A percentile compares a stretch with the other conserved stretches of the same genome.
phyloP scores from a whole-genome alignment of 257 asterid genomes.

The Cynanchum wilfordii region DNA sequence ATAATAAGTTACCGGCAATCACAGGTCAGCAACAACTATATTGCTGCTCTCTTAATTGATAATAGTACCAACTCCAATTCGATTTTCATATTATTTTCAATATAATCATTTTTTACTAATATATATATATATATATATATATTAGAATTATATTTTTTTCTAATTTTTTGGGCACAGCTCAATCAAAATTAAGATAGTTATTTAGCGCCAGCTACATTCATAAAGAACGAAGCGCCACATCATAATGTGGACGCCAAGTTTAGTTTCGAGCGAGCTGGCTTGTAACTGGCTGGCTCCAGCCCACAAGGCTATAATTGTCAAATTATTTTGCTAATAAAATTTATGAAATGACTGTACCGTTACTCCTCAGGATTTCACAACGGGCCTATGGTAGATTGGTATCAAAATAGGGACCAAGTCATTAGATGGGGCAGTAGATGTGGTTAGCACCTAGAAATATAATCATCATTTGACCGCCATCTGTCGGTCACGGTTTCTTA shows the following conservation, averaged over 20 bases:
- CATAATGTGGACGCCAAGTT: neutral
- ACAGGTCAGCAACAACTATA: conserved; percentile 8
- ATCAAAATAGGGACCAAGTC: neutral
- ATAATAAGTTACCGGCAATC: conserved; percentile 7
- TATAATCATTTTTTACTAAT: no score
- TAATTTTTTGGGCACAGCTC: no score
- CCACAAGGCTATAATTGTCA: conserved; percentile 10
- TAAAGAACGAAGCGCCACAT: no score
- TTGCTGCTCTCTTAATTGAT: neutral
- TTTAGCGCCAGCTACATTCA: neutral
- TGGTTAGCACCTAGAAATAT: no score
- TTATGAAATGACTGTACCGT: neutral
- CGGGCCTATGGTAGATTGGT: neutral
- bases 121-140: no score
- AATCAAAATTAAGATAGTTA: no score
- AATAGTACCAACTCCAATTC: neutral
- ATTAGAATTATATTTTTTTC: no score
- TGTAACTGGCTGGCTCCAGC: neutral
- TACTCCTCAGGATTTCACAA: neutral
- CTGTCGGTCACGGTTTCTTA: conserved; percentile 5
- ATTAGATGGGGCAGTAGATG: neutral
- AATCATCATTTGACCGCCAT: neutral
- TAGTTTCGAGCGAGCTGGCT: neutral
- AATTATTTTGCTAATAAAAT: no score
- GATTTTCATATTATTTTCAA: neutral